Base-by-base conservation (phyloP, 73 alveolate species). In the Blepharisma stoltei region DNA sequence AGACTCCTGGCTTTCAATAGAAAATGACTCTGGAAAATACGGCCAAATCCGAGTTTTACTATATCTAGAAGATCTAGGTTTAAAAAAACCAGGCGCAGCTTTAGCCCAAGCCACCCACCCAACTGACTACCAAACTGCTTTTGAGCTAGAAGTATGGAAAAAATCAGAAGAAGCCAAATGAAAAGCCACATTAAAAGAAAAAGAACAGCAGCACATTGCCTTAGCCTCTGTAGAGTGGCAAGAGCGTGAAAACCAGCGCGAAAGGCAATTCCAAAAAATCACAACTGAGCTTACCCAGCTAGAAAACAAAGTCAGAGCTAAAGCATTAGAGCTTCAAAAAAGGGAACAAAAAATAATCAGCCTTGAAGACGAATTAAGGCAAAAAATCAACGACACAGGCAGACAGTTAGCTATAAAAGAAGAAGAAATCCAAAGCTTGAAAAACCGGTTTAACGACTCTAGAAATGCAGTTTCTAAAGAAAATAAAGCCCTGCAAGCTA, bases 141-240 rank as follows among this genome's bases (percentile, higher is more conserved):
- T 84, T 78, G 93, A 92, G 68, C 87, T 94, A 52, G 98, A 94
- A 80, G 86, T 91, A 5, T 94, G 98, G 97, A 94, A 94, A 84
- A 77, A 96, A 83, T 89, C 97, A 2, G 97, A 94, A 81, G 96
- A 94, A 81, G 86, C 95, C 11, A 93, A 91, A 73, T 94, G 92
- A 82, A 94, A 94, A 81, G 93, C 97, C 41, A 85, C 87, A 81
- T 76, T 94, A n/a, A 92, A 92, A 71, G 95, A 91, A 70, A 60
- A 81, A 6, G 99, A 94, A 87, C 88, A 78, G 47, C 97, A 94
- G 77, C 71, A 86, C 54, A 82, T 94, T 27, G 93, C 93, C 71
- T 82, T 86, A 54, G 75, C 92, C 23, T 93, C 96, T 52, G 80
- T 83, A n/a, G 88, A 90, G 27, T 94, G 96, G 94, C 90, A 85